Evolutionary conservation across 2,329 filamentous ascomycete genomes (phyloP).

Genomic region (Colletotrichum simmondsii): DNA sequence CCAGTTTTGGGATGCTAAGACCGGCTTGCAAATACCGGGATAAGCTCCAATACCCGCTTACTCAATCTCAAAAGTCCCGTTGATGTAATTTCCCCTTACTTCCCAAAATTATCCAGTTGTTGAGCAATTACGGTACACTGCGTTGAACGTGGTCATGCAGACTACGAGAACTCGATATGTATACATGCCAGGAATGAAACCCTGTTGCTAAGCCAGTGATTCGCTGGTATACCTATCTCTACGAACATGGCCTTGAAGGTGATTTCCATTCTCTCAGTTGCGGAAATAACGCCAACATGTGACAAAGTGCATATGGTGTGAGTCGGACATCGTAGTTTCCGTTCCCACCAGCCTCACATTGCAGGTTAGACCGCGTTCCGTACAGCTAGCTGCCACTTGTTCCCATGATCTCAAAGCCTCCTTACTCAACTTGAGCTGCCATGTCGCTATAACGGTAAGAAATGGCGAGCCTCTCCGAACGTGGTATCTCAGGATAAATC

Average conservation of each 20-base stretch:
- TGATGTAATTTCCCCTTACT: too few relatives aligned
- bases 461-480: neutral
- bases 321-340: neutral
- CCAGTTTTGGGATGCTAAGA: too few relatives aligned
- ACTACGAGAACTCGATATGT: too few relatives aligned
- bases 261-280: neutral
- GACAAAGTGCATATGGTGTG: neutral
- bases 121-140: too few relatives aligned
- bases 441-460: slow-evolving; percentile 2
- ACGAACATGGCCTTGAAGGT: neutral
- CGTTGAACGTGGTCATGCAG: too few relatives aligned
- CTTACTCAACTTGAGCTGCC: neutral
- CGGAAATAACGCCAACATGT: neutral
- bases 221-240: neutral
- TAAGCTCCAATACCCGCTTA: too few relatives aligned
- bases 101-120: too few relatives aligned
- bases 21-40: too few relatives aligned
- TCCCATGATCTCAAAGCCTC: neutral
- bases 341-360: neutral
- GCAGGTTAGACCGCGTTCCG: neutral
- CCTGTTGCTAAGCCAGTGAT: neutral
- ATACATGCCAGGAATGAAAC: neutral
- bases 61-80: too few relatives aligned
- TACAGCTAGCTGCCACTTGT: neutral
- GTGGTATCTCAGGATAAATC: neutral